Base-by-base conservation (phyloP, 2,329 filamentous ascomycete genomes). In the Aspergillus luchuensis region DNA sequence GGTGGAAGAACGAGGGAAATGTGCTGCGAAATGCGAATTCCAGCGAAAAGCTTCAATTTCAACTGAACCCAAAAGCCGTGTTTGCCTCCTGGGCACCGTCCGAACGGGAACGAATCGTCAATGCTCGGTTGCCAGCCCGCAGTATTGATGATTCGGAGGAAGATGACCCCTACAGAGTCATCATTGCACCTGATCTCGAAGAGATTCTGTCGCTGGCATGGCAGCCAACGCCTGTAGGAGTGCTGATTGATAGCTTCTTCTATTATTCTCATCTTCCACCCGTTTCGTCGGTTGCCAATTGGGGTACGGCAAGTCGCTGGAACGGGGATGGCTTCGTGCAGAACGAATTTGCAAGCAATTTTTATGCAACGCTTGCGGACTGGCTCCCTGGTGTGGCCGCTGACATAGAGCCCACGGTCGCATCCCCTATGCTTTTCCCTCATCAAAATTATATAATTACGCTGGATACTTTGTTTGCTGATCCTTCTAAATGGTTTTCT, bases 81-180 rank as follows among this genome's bases (percentile, higher is more conserved):
- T 79, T 83, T 58, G 58, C 65, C 36, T 79, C 76, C 11, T 87
- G 85, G 80, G 69, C 72, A 6, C 62, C 66, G 5, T 77, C 82
- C 11, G 92, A 96, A 70, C 71, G 74, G n/a, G 74, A 79, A 10
- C 78, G 77, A 28, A 79, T 80, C 1, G 63, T 70, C 13, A 76
- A 78, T 45, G 81, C 88, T 8, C 80, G 78, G 43, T 78, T 87
- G 58, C 91, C 92, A 5, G 90, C 90, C 15, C 85, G 90, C 52
- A 89, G 89, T 0, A 80, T 90, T 62, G 92, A 97, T 71, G 87
- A 92, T 25, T 83, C 86, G 2, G 85, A 84, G 15, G 89, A 91
- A 64, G 89, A 93, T 60, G 94, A 97, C 69, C 90, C 92, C 0
- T 96, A 90, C 66, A 85, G 92, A 38, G 86, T 95, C 3, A 85